A percentile compares a stretch with the other conserved stretches of the same genome.
phyloP scores from a whole-genome alignment of 1,284 basidiomycete genomes.

The Caloboletus firmus region DNA sequence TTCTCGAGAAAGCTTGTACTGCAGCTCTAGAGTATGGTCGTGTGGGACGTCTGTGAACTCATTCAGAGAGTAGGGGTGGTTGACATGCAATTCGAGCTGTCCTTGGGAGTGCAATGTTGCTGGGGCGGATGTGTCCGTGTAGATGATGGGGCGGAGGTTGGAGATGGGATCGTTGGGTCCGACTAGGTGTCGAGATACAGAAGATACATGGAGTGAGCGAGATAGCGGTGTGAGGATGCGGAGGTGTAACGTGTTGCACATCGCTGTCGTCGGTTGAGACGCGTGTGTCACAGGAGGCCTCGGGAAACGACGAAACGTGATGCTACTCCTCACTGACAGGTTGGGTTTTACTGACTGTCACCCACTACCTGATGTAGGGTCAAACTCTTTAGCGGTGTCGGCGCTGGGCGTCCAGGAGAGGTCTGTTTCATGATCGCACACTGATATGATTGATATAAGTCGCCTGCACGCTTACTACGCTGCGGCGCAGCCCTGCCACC shows the following conservation, averaged over 20 bases:
- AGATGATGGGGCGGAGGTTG: conserved; percentile 74
- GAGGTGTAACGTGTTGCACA: background rate
- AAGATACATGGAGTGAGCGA: conserved; percentile 46
- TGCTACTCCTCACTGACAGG: background rate
- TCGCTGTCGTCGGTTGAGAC: background rate
- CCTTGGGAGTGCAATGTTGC: conserved; percentile 28
- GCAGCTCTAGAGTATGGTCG: conserved; percentile 52
- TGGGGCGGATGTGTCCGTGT: conserved; percentile 51
- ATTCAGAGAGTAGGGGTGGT: conserved; percentile 71
- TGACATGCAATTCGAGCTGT: conserved; percentile 16
- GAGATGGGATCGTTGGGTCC: conserved; percentile 74
- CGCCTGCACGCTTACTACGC: no score
- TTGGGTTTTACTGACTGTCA: background rate
- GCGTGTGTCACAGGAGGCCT: no score
- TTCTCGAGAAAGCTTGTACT: conserved; percentile 66
- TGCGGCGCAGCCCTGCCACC: background rate
- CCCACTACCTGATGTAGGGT: no score
- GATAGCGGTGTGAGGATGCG: background rate
- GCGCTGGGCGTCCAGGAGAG: no score
- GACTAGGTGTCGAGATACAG: conserved; percentile 47
- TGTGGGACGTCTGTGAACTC: conserved; percentile 53
- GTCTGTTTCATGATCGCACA: no score
- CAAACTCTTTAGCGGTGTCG: no score
- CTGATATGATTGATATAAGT: no score
- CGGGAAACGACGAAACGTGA: background rate